A percentile compares a stretch with the other conserved stretches of the same genome.
These are phyloP conservation scores for Fusarium robinianum DNA, from an alignment of 2,329 filamentous ascomycete species.

Conservation along the genomic window DNA sequence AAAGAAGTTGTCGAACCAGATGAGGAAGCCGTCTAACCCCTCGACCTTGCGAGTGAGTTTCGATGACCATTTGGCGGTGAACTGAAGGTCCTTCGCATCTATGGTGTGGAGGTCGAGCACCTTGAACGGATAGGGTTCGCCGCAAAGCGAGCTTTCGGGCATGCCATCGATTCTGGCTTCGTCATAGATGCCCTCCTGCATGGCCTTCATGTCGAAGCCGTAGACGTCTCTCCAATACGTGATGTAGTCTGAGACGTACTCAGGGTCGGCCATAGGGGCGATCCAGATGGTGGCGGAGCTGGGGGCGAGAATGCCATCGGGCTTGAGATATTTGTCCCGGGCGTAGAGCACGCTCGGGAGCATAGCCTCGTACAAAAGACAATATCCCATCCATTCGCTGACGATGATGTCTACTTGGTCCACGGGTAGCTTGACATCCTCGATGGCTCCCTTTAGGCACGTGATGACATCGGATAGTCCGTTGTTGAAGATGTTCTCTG, in stretches of 20 bases:
- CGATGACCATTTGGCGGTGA: conserved; percentile 69
- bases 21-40: conserved; percentile 79
- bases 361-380: conserved; percentile 93
- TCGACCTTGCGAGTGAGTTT: conserved; percentile 65
- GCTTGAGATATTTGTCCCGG: conserved; percentile 80
- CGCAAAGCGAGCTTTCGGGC: conserved; percentile 63
- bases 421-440: conserved; percentile 80
- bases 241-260: conserved; percentile 77
- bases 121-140: conserved; percentile 67
- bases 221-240: conserved; percentile 92
- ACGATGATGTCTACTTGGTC: conserved; percentile 90
- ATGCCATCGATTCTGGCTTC: conserved; percentile 80
- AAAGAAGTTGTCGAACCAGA: conserved; percentile 97
- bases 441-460: conserved; percentile 82
- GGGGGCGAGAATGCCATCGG: conserved; percentile 82
- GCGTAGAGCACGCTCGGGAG: conserved; percentile 89
- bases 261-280: conserved; percentile 77
- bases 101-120: conserved; percentile 77
- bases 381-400: conserved; percentile 98
- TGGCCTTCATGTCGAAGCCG: conserved; percentile 90
- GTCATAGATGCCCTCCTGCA: conserved; percentile 81
- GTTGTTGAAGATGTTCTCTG: conserved; percentile 83
- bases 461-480: conserved; percentile 74
- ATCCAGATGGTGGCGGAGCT: conserved; percentile 83
- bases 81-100: conserved; percentile 72